Conservation (phyloP, 805 yeast genomes). For the Kazachstania psychrophila region DNA sequence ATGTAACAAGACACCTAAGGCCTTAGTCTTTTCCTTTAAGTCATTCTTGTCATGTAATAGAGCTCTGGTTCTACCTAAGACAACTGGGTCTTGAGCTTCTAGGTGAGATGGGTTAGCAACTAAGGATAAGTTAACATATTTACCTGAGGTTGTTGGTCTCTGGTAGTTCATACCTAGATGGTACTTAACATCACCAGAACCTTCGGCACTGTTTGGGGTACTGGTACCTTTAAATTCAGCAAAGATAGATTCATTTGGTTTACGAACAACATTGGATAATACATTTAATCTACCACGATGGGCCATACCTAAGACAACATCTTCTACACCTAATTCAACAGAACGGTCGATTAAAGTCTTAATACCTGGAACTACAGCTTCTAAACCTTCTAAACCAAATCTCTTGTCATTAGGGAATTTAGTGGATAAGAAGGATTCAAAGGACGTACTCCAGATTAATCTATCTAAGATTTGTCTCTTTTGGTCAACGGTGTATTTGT, state of each 20-base stretch:
- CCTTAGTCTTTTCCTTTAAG: conserved; percentile 72
- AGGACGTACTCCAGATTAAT: conserved; percentile 90
- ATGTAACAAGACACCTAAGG: conserved; percentile 85
- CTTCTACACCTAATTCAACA: conserved; percentile 88
- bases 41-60: conserved; percentile 87
- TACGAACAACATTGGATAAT: conserved; percentile 95
- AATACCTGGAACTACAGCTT: conserved; percentile 92
- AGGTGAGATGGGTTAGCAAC: conserved; percentile 99
- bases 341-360: conserved; percentile 90
- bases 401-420: conserved; percentile 98
- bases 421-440: conserved; percentile 85
- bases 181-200: conserved; percentile 98
- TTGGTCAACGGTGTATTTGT: conserved; percentile 72
- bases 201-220: conserved; percentile 67
- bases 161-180: conserved; percentile 98
- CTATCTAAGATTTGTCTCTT: conserved; percentile 95
- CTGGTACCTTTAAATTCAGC: conserved; percentile 86
- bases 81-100: conserved; percentile 99
- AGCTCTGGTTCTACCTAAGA: conserved; percentile 95
- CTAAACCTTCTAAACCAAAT: conserved; percentile 98
- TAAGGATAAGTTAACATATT: conserved; percentile 84
- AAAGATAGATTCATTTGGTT: conserved; percentile 96
- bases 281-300: conserved; percentile 98
- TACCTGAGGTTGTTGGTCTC: conserved; percentile 98
- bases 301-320: conserved; percentile 97